Evolutionary conservation across 1,284 basidiomycete genomes (phyloP).

Genomic region (Leccinum brunneo-olivaceum): DNA sequence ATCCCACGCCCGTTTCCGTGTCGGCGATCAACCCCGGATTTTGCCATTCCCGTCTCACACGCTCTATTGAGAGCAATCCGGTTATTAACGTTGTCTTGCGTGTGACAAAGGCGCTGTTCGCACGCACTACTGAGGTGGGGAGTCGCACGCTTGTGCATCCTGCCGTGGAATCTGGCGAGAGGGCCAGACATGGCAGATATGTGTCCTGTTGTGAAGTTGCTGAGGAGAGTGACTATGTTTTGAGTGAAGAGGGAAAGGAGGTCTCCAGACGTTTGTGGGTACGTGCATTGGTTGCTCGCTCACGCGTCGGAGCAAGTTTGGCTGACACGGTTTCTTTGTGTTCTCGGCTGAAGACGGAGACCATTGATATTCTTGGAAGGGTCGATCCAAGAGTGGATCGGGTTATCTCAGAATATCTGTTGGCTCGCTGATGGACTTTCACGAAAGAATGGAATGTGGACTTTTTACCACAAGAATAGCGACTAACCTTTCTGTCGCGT

Average conservation of each 20-base stretch:
- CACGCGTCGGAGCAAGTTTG: not conserved
- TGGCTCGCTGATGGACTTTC: slow-evolving; percentile 6
- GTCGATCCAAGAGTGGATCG: slow-evolving; percentile 26
- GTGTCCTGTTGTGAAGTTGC: slow-evolving; percentile 21
- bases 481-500: no score
- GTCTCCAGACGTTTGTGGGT: slow-evolving; percentile 27
- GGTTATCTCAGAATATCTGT: slow-evolving; percentile 21
- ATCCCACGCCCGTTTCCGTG: slow-evolving; percentile 28
- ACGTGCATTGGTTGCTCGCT: slow-evolving; percentile 1
- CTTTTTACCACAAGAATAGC: not conserved
- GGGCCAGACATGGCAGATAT: slow-evolving; percentile 24
- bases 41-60: slow-evolving; percentile 25
- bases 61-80: slow-evolving; percentile 12
- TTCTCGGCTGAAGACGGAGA: slow-evolving; percentile 19
- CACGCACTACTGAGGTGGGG: slow-evolving; percentile 28
- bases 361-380: slow-evolving; percentile 19
- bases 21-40: slow-evolving; percentile 33
- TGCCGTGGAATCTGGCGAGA: slow-evolving; percentile 18
- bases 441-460: not conserved
- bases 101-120: slow-evolving; percentile 16
- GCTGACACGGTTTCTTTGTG: slow-evolving; percentile 2
- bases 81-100: not conserved
- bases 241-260: slow-evolving; percentile 25
- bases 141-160: slow-evolving; percentile 27
- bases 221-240: slow-evolving; percentile 24